A percentile compares a stretch with the other conserved stretches of the same genome.
These are phyloP conservation scores for Penicillium sp. DNA, from an alignment of 2,329 filamentous ascomycete genomes.

Conservation along the genomic window DNA sequence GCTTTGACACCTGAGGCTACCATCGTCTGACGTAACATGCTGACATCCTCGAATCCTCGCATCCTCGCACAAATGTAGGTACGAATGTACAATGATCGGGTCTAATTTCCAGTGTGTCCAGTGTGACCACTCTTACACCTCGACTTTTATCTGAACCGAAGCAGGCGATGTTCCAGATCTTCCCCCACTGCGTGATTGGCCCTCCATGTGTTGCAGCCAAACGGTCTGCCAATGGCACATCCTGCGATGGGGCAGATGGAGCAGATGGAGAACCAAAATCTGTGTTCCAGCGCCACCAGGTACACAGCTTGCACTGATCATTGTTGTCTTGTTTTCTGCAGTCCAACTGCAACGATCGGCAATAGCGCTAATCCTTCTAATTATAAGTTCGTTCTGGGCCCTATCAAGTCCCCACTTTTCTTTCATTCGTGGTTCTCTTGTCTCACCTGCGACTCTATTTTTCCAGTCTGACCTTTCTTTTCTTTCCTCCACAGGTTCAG, in stretches of 20 bases:
- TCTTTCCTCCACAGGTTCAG: neutral
- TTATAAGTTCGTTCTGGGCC: constrained; percentile 15
- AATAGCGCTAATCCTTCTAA: constrained; percentile 14
- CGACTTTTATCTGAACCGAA: neutral
- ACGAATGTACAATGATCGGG: neutral
- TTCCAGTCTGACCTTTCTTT: neutral
- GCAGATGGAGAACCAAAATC: constrained; percentile 4
- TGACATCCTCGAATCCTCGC: neutral
- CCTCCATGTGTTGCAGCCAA: neutral
- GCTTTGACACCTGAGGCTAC: neutral
- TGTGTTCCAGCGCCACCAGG: constrained; percentile 9
- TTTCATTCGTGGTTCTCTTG: constrained; percentile 14
- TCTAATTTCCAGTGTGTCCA: too few relatives aligned
- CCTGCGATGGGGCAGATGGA: constrained; percentile 5
- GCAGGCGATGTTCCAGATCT: constrained; percentile 15
- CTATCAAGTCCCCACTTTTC: constrained; percentile 16
- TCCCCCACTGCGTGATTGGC: constrained; percentile 9
- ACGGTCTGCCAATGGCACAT: constrained; percentile 13
- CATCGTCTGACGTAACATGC: neutral
- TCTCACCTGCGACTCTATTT: constrained; percentile 15
- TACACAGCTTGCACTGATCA: too few relatives aligned
- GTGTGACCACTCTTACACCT: constrained; percentile 1
- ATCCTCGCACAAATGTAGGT: neutral
- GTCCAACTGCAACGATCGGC: constrained; percentile 6
- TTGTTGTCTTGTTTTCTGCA: neutral